Base-by-base conservation (phyloP, 148 eudicot genomes). In the Suaeda aralocaspica region DNA sequence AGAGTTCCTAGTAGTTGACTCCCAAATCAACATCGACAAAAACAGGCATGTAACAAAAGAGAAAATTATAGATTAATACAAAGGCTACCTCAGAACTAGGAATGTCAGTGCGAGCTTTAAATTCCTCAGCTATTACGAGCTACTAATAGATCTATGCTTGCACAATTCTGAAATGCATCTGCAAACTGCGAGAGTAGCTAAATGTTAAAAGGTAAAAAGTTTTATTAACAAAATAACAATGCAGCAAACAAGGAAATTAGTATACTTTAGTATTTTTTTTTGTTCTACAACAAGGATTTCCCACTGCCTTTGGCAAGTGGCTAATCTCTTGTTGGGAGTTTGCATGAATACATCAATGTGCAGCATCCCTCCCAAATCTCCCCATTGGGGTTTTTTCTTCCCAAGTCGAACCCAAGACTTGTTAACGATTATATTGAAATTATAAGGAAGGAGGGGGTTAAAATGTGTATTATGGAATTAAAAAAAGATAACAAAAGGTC, bases 101-200 rank as follows among this genome's bases (percentile, higher is more conserved):
- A 81, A 89, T 84, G 82, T 94, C 98, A 65, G 61, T 71, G 63
- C 97, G 89, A 81, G 97, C 83, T 82, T 82, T 87, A 71, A 87
- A 94, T 69, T 94, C 98, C 77, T 77, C 69, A 86, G 84, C 91
- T n/a, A 91, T 87, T 50, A 80, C 57, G 78, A 75, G 80, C 74
- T 75, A 66, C 74, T 87, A 68, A 82, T 73, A 72, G 82, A 72
- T 79, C 87, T 87, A 52, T 77, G 83, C 77, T 87, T 81, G 83
- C 91, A 94, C 75, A 94, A 75, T 80, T 94, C 99, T 52, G 99
- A 84, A 75, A 94, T 89, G 88, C 99, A 94, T 84, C 93, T 89
- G 87, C 99, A 94, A 72, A 94, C 95, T 97, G 91, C 78, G 64
- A 72, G 67, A 66, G 64, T 52, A 28, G 56, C 30, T 41, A 31